Base-by-base conservation (phyloP, 441 rosid genomes). In the Geranium incanum region DNA sequence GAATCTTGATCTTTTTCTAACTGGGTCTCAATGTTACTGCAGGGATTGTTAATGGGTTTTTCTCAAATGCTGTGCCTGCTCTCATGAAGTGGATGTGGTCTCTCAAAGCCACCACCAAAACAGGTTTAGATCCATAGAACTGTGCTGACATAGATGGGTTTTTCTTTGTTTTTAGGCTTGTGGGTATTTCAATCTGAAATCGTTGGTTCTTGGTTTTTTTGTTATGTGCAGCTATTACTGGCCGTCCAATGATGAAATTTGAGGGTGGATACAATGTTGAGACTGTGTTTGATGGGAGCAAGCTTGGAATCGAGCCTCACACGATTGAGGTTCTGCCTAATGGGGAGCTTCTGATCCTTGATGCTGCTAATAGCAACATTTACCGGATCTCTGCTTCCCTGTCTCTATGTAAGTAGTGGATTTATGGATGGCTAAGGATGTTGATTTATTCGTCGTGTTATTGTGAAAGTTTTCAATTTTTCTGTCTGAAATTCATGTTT, bases 211-310 rank as follows among this genome's bases (percentile, higher is more conserved):
- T 65, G 28, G 52, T 63, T 63, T 67, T 73, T 75, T 64, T 55
- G 67, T 28, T 28, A 18, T 71, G 50, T 79, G 71, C 82, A 93
- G 99, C 86, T 0, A 80, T 89, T 76, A 28, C 83, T 69, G 82
- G 89, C 75, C 92, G 90, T 78, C 86, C 97, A 68, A 78, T 83
- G 91, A 87, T 94, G 96, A 94, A 90, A 84, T 92, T 83, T 37
- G 99, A 95, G 74, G 79, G 83, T 78, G 99, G 99, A 28, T 92
- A 90, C 71, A 74, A 86, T 52, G 97, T 92, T 79, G 97, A 94
- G 75, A 95, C 99, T 0, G 94, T 92, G 60, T 85, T 92, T 76
- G 99, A 95, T 76, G 99, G 97, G 77, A 95, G 99, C 79, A 95
- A 92, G 76, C 94, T 90, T 68, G 99, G 97, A 68, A 81, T 92